phyloP scores from a whole-genome alignment of 768 basidiomycete species.

The Lepiota venenata region DNA sequence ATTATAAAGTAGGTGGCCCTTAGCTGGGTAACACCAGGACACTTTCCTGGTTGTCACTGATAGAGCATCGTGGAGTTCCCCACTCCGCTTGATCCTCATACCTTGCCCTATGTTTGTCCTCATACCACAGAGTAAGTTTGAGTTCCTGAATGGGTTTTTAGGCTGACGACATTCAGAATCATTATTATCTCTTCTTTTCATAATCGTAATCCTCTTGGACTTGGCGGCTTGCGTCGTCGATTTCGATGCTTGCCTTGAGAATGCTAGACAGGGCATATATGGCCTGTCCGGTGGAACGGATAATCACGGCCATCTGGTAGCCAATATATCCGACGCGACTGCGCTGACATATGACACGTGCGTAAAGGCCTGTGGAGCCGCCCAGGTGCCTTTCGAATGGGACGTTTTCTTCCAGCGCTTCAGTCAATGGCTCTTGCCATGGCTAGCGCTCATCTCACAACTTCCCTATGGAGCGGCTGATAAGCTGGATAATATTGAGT shows the following conservation, averaged over 20 bases:
- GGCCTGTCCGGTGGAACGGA: slow-evolving; percentile 21
- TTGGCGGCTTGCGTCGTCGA: slow-evolving; percentile 1
- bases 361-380: slow-evolving; percentile 22
- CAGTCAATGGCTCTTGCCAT: slow-evolving; percentile 44
- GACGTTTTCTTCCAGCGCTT: slow-evolving; percentile 34
- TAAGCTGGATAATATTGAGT: slow-evolving; percentile 37
- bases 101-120: no score
- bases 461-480: slow-evolving; percentile 43
- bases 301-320: slow-evolving; percentile 22
- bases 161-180: no score
- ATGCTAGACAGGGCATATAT: slow-evolving; percentile 13
- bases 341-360: slow-evolving; percentile 29
- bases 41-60: no score
- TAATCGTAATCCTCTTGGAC: no score
- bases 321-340: slow-evolving; percentile 20
- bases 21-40: no score
- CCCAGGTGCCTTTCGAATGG: slow-evolving; percentile 26
- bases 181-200: no score
- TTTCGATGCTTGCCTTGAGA: slow-evolving; percentile 19
- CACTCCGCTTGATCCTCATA: no score
- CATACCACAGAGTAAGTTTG: no score
- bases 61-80: no score
- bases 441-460: slow-evolving; percentile 45
- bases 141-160: no score
- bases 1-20: no score